A percentile compares a stretch with the other conserved stretches of the same genome.
phyloP scores from a whole-genome alignment of 768 basidiomycete genomes.

The Termitomyces sp. region DNA sequence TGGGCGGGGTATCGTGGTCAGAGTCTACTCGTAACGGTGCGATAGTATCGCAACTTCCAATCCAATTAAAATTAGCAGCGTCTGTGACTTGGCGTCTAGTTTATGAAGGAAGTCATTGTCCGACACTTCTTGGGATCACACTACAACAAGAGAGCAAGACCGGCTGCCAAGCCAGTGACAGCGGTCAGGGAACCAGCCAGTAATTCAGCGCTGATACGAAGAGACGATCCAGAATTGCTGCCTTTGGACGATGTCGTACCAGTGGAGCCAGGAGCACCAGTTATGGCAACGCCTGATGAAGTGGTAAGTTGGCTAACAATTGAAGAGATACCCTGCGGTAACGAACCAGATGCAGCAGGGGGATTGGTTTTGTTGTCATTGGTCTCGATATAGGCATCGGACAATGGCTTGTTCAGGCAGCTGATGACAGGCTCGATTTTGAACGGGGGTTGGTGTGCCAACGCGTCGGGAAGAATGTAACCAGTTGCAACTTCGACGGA shows the following conservation, averaged over 20 bases:
- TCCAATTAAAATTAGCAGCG: conserved; percentile 8
- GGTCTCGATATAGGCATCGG: conserved; percentile 80
- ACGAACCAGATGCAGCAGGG: conserved; percentile 53
- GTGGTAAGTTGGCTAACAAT: conserved; percentile 25
- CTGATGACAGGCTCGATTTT: conserved; percentile 66
- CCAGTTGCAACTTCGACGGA: conserved; percentile 82
- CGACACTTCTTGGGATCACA: neutral
- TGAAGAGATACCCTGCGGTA: conserved; percentile 3
- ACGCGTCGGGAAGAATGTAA: conserved; percentile 80
- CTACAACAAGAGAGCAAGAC: conserved; percentile 12
- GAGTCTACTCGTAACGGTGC: conserved; percentile 1
- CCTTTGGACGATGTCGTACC: conserved; percentile 21
- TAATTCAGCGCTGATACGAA: conserved; percentile 6
- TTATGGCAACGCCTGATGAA: conserved; percentile 25
- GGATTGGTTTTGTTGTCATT: conserved; percentile 69
- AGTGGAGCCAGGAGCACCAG: conserved; percentile 31
- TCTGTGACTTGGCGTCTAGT: conserved; percentile 9
- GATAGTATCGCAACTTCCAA: conserved; percentile 6
- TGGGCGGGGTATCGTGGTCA: conserved; percentile 12
- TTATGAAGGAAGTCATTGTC: conserved; percentile 2
- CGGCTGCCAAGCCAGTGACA: conserved; percentile 15
- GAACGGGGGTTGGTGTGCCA: conserved; percentile 62
- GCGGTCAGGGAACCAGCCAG: conserved; percentile 8
- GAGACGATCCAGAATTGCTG: conserved; percentile 5
- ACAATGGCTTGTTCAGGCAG: conserved; percentile 57